Conservation (phyloP, 2,329 filamentous ascomycete genomes). For the Nannizzia gypsea region DNA sequence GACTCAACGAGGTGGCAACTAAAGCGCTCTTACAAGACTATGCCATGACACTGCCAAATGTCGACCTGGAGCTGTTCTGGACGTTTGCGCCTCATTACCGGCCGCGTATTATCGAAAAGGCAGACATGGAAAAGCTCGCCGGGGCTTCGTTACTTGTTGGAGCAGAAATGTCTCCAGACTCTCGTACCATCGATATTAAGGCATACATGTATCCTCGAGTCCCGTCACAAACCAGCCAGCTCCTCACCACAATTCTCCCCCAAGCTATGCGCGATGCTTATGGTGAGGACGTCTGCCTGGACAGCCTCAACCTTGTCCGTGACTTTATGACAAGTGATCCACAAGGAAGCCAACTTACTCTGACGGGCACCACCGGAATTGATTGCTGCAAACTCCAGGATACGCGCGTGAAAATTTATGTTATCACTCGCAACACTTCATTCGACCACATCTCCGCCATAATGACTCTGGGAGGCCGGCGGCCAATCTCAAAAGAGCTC, state of each 20-base stretch:
- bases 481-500: neutral
- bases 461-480: conserved; percentile 48
- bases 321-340: neutral
- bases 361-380: neutral
- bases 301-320: neutral
- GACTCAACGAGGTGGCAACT: neutral
- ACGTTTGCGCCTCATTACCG: neutral
- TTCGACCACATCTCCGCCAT: conserved; percentile 63
- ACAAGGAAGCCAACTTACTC: neutral
- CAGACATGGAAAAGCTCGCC: neutral
- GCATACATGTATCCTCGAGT: neutral
- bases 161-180: neutral
- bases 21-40: neutral
- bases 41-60: neutral
- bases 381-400: neutral
- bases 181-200: neutral
- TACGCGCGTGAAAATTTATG: neutral
- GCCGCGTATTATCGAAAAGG: neutral
- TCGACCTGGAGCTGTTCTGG: neutral
- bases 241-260: neutral
- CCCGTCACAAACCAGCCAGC: neutral
- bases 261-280: neutral
- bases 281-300: neutral
- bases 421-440: conserved; percentile 55
- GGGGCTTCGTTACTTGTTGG: neutral